Evolutionary conservation across 2,329 filamentous ascomycete genomes (phyloP), one percentile per base, ranked within the genome.

Genomic region (Penicillium sp.): DNA sequence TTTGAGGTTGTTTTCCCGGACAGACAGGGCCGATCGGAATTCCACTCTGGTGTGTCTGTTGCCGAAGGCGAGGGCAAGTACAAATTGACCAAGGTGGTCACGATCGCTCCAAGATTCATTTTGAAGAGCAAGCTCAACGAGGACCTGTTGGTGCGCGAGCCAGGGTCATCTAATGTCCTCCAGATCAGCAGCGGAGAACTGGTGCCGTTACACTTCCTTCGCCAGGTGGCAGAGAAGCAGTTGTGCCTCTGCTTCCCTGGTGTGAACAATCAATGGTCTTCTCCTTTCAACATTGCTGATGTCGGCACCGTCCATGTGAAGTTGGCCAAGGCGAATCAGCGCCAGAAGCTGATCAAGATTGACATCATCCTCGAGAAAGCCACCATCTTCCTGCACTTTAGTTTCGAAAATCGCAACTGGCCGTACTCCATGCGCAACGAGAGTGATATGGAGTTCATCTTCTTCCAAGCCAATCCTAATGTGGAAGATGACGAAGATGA

Each of bases 341-440:
- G 93, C 41, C 96, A 99, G 74, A 89, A 88, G 64, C 84, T 99
- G 10, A 86, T 98, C 50, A 87, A 94, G 53, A 85, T 96, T 12
- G 95, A 99, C 73, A 86, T 97, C 45, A 82, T 99, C 48, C 89
- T 97, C 84, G 96, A 99, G 74, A 88, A 91, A 62, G 91, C 94
- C 0, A 98, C 94, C 1, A 89, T 99, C 42, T 99, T 98, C 82
- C 76, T 98, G 37, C 91, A 96, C 70, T 84, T 99, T 59, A 95
- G 88, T 71, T 82, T 94, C 66, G 95, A 99, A 78, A 92, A 86
- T 5, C 96, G 95, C 75, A 92, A 96, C 72, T 99, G 95, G 95
- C 95, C 95, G 0, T 99, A 95, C 78, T 97, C 93, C 0, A 97
- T 99, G 88, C 90, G 95, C 65, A 99, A 99, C 72, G 95, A 98